Base-by-base conservation (phyloP, 1,284 basidiomycete species). In the Agaricales sp. region DNA sequence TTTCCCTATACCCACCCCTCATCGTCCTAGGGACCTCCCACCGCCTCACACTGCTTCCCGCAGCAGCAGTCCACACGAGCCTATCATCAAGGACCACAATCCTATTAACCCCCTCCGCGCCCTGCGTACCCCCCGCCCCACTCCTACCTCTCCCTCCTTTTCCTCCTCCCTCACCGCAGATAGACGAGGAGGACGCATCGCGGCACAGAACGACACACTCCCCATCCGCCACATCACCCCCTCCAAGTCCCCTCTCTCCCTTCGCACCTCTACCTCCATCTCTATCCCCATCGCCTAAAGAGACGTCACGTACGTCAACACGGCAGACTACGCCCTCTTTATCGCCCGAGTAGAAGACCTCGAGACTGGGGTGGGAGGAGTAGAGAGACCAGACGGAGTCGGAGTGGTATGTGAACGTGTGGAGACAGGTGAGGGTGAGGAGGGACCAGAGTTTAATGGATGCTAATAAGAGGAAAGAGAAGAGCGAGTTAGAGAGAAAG, bases 301-400 rank as follows among this genome's bases (percentile, higher is more conserved):
- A 67, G 53, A 81, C 87, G 43, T 78, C 78, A 60, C 92, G 89
- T 20, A 94, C 82, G 57, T 99, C 94, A 26, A 95, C 86, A 54
- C 85, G 86, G 63, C 91, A 93, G 1, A 99, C 82, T 50, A 87
- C 70, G 1, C 95, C 96, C 13, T 88, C 82, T 30, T 91, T 80
- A 57, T 98, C 96, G 14, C 95, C 96, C 1, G 94, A 97, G 67
- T 96, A 97, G 70, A 99, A 99, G 1, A 83, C 73, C 61, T 95
- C 88, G 46, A 99, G 75, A 12, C 85, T 81, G 0, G 92, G 89
- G 62, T 98, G 92, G 0, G 80, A 75, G 2, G 92, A 95, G 61
- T 80, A 81, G 1, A 99, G 73, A 0, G 92, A 86, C 95, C 96
- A 98, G 25, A 99, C 92, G 14, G 92, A 93, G 51, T 93, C 92